Evolutionary conservation across 805 yeast species (phyloP).

Genomic region (Cyberlindnera maclurae): DNA sequence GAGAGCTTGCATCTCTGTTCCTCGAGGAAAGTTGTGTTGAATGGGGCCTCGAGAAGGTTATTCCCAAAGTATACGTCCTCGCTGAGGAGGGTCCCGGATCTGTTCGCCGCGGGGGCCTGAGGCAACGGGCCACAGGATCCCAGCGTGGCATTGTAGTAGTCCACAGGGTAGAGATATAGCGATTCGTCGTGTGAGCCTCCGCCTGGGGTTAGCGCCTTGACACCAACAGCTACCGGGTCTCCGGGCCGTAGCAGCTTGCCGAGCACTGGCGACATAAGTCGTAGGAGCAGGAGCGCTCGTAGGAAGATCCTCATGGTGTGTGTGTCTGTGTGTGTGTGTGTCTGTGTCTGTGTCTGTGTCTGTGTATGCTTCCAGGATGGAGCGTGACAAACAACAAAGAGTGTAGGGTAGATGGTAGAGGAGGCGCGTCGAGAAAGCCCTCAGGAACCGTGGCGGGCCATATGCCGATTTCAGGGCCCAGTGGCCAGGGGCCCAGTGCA

Average conservation of each 20-base stretch:
- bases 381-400: too few species aligned
- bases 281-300: too few species aligned
- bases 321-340: too few species aligned
- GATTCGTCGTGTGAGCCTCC: constrained; percentile 21
- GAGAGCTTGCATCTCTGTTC: constrained; percentile 9
- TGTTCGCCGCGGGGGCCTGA: constrained; percentile 4
- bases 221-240: constrained; percentile 15
- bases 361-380: too few species aligned
- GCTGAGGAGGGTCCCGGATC: constrained; percentile 1
- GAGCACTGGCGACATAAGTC: background rate
- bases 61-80: constrained; percentile 14
- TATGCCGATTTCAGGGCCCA: too few species aligned
- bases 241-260: constrained; percentile 12
- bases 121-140: constrained; percentile 13
- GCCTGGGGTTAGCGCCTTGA: constrained; percentile 21
- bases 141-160: constrained; percentile 19
- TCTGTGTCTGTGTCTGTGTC: too few species aligned
- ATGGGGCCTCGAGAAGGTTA: constrained; percentile 15
- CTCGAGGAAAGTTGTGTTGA: constrained; percentile 15
- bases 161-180: constrained; percentile 21
- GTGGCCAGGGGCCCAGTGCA: too few species aligned
- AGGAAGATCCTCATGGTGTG: too few species aligned
- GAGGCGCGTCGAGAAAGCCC: too few species aligned
- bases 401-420: too few species aligned
- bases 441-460: too few species aligned